Evolutionary conservation across 2,329 filamentous ascomycete species (phyloP), one percentile per base, ranked within the genome.

Genomic region (Colletotrichum sp.): DNA sequence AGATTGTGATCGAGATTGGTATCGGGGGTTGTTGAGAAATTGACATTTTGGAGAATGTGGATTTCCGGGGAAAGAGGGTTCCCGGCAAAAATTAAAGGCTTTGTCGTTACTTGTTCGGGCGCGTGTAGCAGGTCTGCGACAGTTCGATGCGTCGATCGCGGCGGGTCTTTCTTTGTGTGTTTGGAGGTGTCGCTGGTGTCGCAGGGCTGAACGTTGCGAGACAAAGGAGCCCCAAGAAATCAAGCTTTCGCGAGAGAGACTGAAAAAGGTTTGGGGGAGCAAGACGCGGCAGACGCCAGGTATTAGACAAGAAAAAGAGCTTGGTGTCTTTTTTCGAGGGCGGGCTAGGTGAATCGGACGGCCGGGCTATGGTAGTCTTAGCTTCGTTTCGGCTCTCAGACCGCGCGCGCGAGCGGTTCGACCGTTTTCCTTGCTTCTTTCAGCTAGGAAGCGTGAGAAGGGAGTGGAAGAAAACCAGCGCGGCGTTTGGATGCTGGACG

Each of bases 1-100:
- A 96, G 84, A 97, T 95, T 73, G 95, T 96, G 82, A 96, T 95
- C 78, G 92, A 89, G 81, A 93, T 92, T 76, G 91, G 91, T 21
- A 91, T 85, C 1, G 90, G 88, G 12, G 84, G 83, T 71, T 85
- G 84, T 71, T 82, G 80, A 38, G 77, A 75, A 55, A 60, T 74
- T 24, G 69, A 71, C 70, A 71, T 67, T 36, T 73, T 75, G 69
- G 18, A 24, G 6, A 21, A 24, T 55, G 12, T 24, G 28, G 21
- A 34, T 38, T 8, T 48, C 56, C 9, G 18, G 65, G 26, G 43
- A 52, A 52, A 52, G 43, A 52, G 12, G 3, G 10, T 52, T 52
- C 43, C 43, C n/a, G 43, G 43, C 43, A 3, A 21, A 24, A 21
- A 52, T 52, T 8, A 13, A 24, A 24, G 43, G 43, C 13, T 52